These are phyloP conservation scores for Malassezia furfur DNA, from an alignment of 1,284 basidiomycete species.

Conservation along the genomic window DNA sequence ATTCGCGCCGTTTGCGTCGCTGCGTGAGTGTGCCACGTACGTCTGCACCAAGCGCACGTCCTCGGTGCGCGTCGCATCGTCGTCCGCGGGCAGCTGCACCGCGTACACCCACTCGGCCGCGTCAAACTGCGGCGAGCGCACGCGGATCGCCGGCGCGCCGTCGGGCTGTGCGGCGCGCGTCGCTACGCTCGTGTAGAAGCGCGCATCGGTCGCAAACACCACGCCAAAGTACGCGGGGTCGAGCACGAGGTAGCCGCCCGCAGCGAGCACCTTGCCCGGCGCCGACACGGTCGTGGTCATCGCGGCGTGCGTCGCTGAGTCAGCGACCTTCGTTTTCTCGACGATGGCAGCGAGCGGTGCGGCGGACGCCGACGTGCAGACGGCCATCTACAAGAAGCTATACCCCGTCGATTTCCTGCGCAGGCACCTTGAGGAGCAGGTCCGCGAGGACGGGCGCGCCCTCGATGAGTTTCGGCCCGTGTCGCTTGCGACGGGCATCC, in stretches of 20 bases:
- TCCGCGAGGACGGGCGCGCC: slow-evolving; percentile 17
- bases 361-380: neutral
- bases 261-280: slow-evolving; percentile 83
- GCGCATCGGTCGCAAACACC: slow-evolving; percentile 66
- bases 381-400: slow-evolving; percentile 16
- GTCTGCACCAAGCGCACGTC: neutral
- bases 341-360: neutral
- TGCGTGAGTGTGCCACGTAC: neutral
- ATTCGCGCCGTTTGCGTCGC: slow-evolving; percentile 54
- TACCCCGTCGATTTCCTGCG: slow-evolving; percentile 12
- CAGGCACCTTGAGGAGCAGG: slow-evolving; percentile 12
- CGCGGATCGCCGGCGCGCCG: slow-evolving; percentile 52
- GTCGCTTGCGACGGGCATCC: slow-evolving; percentile 5
- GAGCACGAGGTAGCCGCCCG: slow-evolving; percentile 47
- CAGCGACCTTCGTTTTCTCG: neutral
- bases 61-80: neutral
- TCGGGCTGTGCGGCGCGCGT: neutral
- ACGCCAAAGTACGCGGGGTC: slow-evolving; percentile 45
- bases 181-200: slow-evolving; percentile 68
- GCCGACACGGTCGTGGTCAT: slow-evolving; percentile 63
- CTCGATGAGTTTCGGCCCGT: neutral
- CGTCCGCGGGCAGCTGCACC: slow-evolving; percentile 1
- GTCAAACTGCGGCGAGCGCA: slow-evolving; percentile 83
- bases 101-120: slow-evolving; percentile 67
- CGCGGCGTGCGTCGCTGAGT: neutral